Evolutionary conservation across 805 yeast genomes (phyloP).

Genomic region (Candida sanyiensis): DNA sequence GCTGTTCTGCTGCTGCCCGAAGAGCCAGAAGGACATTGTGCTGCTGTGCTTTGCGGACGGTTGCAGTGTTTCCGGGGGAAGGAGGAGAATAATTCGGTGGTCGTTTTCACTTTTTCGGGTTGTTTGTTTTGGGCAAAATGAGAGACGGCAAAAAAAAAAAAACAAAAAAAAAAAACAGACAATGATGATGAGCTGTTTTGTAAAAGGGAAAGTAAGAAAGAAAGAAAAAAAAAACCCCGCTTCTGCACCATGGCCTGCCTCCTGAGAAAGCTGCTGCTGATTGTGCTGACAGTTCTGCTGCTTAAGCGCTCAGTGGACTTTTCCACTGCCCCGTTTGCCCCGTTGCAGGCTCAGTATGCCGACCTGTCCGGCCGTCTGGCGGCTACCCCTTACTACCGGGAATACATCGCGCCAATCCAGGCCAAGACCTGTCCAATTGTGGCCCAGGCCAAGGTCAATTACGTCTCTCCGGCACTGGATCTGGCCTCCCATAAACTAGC

Average conservation of each 20-base stretch:
- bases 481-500: slow-evolving; percentile 3
- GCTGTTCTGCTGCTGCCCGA: slow-evolving; percentile 32
- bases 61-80: neutral
- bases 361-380: slow-evolving; percentile 6
- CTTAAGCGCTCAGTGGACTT: slow-evolving; percentile 20
- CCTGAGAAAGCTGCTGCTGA: slow-evolving; percentile 14
- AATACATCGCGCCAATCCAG: slow-evolving; percentile 18
- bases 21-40: slow-evolving; percentile 42
- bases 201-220: too few relatives aligned
- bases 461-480: slow-evolving; percentile 12
- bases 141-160: too few relatives aligned
- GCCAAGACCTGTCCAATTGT: slow-evolving; percentile 11
- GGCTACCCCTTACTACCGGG: slow-evolving; percentile 15
- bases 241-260: slow-evolving; percentile 3
- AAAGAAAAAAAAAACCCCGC: neutral
- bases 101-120: neutral
- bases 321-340: slow-evolving; percentile 19
- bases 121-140: slow-evolving; percentile 1
- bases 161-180: neutral
- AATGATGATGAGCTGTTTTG: neutral
- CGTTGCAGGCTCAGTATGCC: slow-evolving; percentile 17
- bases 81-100: neutral
- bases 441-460: slow-evolving; percentile 3
- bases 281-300: slow-evolving; percentile 12
- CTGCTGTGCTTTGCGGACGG: neutral